Evolutionary conservation across 352 stramenopile species (phyloP), one percentile per base, ranked within the genome.

Genomic region (Phytophthora cajani): DNA sequence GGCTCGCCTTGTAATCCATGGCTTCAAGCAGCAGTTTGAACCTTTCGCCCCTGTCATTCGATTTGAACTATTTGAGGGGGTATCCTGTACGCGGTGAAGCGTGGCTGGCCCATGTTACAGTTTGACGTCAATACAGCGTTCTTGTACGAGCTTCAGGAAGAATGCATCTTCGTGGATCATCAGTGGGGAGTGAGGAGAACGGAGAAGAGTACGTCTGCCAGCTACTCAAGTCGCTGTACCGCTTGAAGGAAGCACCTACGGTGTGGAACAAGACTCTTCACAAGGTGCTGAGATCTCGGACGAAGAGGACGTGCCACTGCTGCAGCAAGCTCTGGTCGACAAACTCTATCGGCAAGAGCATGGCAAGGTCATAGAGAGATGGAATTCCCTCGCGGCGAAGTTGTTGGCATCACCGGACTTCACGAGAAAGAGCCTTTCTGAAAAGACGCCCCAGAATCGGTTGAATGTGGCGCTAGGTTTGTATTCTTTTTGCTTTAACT

Each of bases 231-330:
- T 42, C 36, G 1, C 12, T 44, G 10, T 44, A 16, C 12, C 12
- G 36, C 0, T 44, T 44, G 12, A 44, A 44, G 10, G 2, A 44
- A 44, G 36, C 36, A 44, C 2, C 36, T 7, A 12, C 36, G 12
- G 10, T 74, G 8, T 66, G 54, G 67, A 66, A 70, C 32, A 58
- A 65, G 11, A 66, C 61, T 1, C 30, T 74, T 12, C 60, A 62
- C 23, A 12, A 21, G 5, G 7, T 49, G 5, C 17, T 49, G 14
- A 49, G 21, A 23, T 46, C 38, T 46, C 12, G 38, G 38, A 46
- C 38, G 38, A 46, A 11, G 38, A 46, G 38, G 38, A 44, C 36
- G 36, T 44, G 36, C 36, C 17, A 17, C 36, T 44, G 36, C 36
- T 44, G 0, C 12, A 44, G 36, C 36, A 44, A 44, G 36, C 38